A percentile compares a stretch with the other conserved stretches of the same genome.
phyloP scores from a whole-genome alignment of 352 stramenopile genomes.

The Phytophthora pluvialis region DNA sequence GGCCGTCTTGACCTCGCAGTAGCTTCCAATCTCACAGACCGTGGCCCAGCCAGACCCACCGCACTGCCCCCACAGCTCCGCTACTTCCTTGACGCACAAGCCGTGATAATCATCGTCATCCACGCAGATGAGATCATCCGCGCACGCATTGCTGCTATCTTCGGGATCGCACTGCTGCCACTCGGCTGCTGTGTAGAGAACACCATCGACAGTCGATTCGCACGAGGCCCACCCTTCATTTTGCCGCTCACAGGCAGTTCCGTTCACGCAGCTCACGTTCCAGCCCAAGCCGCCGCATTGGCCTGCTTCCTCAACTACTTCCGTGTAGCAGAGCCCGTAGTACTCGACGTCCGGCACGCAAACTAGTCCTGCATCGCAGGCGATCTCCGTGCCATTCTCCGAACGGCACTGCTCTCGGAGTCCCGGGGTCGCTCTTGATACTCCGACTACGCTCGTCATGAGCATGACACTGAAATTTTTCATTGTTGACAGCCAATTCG shows the following conservation, averaged over 20 bases:
- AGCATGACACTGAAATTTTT: not conserved
- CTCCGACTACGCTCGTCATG: not conserved
- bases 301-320: constrained; percentile 14
- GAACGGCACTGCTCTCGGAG: constrained; percentile 28
- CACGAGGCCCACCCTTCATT: constrained; percentile 30
- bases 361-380: constrained; percentile 17
- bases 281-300: constrained; percentile 27
- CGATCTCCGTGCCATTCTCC: constrained; percentile 21
- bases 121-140: constrained; percentile 28
- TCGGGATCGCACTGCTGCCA: constrained; percentile 30
- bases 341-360: constrained; percentile 28
- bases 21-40: constrained; percentile 21
- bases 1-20: constrained; percentile 25
- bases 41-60: constrained; percentile 35
- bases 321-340: constrained; percentile 26
- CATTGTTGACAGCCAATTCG: constrained; percentile 3
- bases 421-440: constrained; percentile 3
- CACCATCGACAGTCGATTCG: constrained; percentile 5
- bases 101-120: constrained; percentile 40
- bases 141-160: constrained; percentile 22
- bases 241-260: constrained; percentile 22
- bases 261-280: constrained; percentile 32
- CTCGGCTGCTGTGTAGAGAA: constrained; percentile 3
- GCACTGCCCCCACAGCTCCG: constrained; percentile 36
- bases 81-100: constrained; percentile 28